Evolutionary conservation across 192 early-diverging fungal genomes (phyloP).

Genomic region (Backusella psychrophila): DNA sequence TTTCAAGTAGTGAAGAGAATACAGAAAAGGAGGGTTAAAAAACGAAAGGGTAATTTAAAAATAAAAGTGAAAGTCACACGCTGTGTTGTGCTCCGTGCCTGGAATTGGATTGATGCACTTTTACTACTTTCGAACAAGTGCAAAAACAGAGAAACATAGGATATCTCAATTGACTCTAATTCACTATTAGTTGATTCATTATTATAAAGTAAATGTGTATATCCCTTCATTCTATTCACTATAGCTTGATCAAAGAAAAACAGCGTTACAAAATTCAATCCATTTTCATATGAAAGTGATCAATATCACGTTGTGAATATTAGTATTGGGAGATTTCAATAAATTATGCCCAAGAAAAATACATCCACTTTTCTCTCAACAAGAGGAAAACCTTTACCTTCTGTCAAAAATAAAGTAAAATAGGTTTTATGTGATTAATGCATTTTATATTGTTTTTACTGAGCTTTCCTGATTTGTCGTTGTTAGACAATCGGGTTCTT

Average conservation of each 20-base stretch:
- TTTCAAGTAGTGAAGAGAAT: background rate
- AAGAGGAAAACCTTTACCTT: too few relatives aligned
- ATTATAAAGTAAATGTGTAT: background rate
- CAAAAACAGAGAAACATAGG: too few relatives aligned
- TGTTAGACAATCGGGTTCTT: too few relatives aligned
- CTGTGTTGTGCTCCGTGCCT: conserved; percentile 2
- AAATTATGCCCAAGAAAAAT: too few relatives aligned
- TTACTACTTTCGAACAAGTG: too few relatives aligned
- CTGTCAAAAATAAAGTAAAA: too few relatives aligned
- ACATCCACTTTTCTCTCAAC: too few relatives aligned
- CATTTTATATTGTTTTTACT: too few relatives aligned
- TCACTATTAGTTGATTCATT: background rate
- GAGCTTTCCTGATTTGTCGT: too few relatives aligned
- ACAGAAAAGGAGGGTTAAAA: background rate
- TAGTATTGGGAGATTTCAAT: background rate
- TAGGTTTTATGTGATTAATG: too few relatives aligned
- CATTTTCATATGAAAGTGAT: background rate
- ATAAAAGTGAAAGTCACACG: background rate
- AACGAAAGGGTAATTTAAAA: background rate
- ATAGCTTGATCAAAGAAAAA: background rate
- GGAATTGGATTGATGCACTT: background rate
- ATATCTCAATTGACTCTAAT: too few relatives aligned
- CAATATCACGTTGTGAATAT: background rate
- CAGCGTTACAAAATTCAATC: background rate
- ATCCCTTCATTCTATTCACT: background rate